phyloP scores from a whole-genome alignment of 2,329 filamentous ascomycete species.

The Ilyonectria destructans region DNA sequence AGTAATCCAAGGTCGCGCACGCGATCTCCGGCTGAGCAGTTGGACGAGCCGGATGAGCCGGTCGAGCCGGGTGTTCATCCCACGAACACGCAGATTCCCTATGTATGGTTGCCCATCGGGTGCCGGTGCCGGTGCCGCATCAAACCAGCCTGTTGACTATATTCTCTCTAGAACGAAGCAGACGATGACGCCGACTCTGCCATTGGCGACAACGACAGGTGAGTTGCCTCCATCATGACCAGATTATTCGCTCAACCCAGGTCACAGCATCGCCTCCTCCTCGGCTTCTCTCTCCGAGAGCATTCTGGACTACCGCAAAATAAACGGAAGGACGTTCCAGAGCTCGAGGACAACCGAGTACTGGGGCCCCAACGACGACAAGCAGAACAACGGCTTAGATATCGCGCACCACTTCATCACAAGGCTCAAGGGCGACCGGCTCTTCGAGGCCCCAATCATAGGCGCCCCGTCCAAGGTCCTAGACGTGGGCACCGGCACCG shows the following conservation, averaged over 20 bases:
- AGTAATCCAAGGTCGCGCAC: background rate
- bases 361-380: slow-evolving; percentile 22
- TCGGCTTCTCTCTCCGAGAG: slow-evolving; percentile 14
- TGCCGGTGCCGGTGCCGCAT: background rate
- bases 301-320: slow-evolving; percentile 24
- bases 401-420: slow-evolving; percentile 20
- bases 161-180: slow-evolving; percentile 8
- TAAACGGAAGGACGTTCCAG: slow-evolving; percentile 22
- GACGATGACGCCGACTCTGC: slow-evolving; percentile 18
- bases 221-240: background rate
- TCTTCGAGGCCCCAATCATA: slow-evolving; percentile 17
- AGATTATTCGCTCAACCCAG: background rate
- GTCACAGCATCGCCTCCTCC: slow-evolving; percentile 6
- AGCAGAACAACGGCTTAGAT: slow-evolving; percentile 18
- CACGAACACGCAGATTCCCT: slow-evolving; percentile 26
- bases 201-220: slow-evolving; percentile 23
- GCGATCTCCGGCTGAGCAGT: background rate
- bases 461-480: slow-evolving; percentile 13
- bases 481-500: slow-evolving; percentile 25
- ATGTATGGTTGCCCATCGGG: slow-evolving; percentile 6
- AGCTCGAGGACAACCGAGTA: slow-evolving; percentile 16
- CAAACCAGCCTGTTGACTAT: slow-evolving; percentile 1
- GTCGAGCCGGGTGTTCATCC: background rate
- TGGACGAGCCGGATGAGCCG: background rate
- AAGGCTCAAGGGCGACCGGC: background rate